Evolutionary conservation across 2,329 filamentous ascomycete species (phyloP).

Genomic region (Aureobasidium namibiae): DNA sequence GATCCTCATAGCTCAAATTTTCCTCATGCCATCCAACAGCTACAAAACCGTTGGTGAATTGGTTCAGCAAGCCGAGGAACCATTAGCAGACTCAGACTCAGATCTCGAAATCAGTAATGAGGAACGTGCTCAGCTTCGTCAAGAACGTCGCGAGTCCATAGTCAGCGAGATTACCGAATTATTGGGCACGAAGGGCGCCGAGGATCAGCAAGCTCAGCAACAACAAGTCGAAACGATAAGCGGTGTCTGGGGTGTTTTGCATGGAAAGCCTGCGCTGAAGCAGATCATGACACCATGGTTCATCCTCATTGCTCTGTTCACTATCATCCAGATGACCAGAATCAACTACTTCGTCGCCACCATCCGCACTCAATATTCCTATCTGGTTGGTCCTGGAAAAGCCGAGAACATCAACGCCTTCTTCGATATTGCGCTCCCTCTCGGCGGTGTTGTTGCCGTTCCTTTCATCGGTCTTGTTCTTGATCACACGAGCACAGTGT

Average conservation of each 20-base stretch:
- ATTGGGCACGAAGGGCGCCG: conserved; percentile 56
- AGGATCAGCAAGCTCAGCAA: conserved; percentile 56
- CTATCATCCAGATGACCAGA: conserved; percentile 46
- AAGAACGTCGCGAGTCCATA: conserved; percentile 48
- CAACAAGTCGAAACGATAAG: conserved; percentile 61
- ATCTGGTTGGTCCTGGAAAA: conserved; percentile 56
- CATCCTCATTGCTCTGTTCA: conserved; percentile 73
- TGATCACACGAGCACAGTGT: conserved; percentile 65
- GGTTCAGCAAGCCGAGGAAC: conserved; percentile 53
- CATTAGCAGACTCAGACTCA: conserved; percentile 39
- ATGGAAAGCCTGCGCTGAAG: conserved; percentile 58
- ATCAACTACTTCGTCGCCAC: conserved; percentile 95
- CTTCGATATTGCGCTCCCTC: conserved; percentile 76
- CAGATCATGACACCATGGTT: conserved; percentile 82
- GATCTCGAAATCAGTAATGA: conserved; percentile 45
- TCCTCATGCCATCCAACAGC: conserved; percentile 39
- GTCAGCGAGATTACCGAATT: conserved; percentile 66
- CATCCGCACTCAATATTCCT: conserved; percentile 71
- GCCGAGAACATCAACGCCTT: conserved; percentile 69
- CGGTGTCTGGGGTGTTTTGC: conserved; percentile 82
- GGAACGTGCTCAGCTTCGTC: conserved; percentile 46
- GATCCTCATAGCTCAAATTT: conserved; percentile 34
- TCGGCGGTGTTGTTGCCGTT: conserved; percentile 76
- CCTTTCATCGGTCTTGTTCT: conserved; percentile 78
- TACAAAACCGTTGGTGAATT: conserved; percentile 65